phyloP scores from a whole-genome alignment of 1,139 yeast genomes.

The Candida glucosophila region DNA sequence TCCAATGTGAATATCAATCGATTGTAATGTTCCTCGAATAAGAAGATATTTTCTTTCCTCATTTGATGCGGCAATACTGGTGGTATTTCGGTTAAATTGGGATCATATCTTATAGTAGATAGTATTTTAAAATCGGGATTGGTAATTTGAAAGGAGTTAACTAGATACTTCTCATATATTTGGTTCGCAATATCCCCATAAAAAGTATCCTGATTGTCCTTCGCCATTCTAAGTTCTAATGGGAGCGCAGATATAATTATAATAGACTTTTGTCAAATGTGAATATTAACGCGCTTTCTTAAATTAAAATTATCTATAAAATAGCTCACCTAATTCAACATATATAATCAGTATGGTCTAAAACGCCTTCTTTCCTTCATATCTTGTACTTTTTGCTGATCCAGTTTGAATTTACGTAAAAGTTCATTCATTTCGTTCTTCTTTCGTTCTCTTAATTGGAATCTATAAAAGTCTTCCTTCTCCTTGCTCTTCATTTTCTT shows the following conservation, averaged over 20 bases:
- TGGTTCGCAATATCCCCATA: slow-evolving; percentile 6
- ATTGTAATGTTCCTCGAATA: slow-evolving; percentile 55
- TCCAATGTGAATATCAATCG: slow-evolving; percentile 46
- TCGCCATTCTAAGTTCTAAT: not conserved
- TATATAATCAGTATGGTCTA: slow-evolving; percentile 54
- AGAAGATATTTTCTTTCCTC: slow-evolving; percentile 38
- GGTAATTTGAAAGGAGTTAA: slow-evolving; percentile 11
- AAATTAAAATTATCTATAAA: not conserved
- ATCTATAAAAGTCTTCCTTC: slow-evolving; percentile 87
- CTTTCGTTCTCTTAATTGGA: slow-evolving; percentile 90
- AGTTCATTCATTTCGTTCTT: slow-evolving; percentile 88
- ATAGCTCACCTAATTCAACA: not conserved
- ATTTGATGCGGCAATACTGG: slow-evolving; percentile 20
- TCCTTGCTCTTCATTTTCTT: slow-evolving; percentile 66
- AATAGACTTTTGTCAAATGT: not conserved
- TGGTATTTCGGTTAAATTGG: slow-evolving; percentile 26
- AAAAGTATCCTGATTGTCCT: slow-evolving; percentile 1
- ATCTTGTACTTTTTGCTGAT: slow-evolving; percentile 73
- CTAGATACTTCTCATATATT: slow-evolving; percentile 12
- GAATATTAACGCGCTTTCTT: not conserved
- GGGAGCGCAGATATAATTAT: slow-evolving; percentile 1
- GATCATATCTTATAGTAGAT: slow-evolving; percentile 70
- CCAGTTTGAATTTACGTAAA: slow-evolving; percentile 74
- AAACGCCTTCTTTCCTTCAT: slow-evolving; percentile 79
- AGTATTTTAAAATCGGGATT: slow-evolving; percentile 42